A percentile compares a stretch with the other conserved stretches of the same genome.
phyloP scores from a whole-genome alignment of 257 asterid species.

The Lantana camara region DNA sequence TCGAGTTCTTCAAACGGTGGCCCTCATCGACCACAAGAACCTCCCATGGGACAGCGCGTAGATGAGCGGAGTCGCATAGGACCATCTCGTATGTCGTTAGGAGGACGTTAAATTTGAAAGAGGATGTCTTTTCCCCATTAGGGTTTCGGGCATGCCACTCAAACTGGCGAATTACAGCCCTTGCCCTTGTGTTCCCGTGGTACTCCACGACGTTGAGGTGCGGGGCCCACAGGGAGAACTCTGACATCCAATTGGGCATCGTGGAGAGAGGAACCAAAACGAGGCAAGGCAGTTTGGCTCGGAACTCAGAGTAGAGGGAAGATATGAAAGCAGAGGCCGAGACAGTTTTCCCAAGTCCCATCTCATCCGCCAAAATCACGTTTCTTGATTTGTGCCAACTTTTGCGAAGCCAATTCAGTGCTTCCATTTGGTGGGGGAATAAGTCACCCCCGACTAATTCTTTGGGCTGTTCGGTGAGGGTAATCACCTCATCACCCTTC shows the following conservation, averaged over 20 bases:
- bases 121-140: conserved; percentile 52
- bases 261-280: conserved; percentile 98
- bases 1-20: conserved; percentile 87
- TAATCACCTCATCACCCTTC: conserved; percentile 55
- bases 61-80: conserved; percentile 76
- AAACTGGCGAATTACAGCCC: conserved; percentile 82
- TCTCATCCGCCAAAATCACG: conserved; percentile 98
- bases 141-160: conserved; percentile 85
- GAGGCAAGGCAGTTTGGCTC: conserved; percentile 78
- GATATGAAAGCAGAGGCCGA: conserved; percentile 96
- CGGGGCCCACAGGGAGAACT: conserved; percentile 93
- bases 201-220: conserved; percentile 91
- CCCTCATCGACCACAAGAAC: conserved; percentile 99
- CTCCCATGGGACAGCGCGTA: conserved; percentile 98
- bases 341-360: conserved; percentile 98
- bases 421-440: conserved; percentile 98
- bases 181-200: conserved; percentile 86
- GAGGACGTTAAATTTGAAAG: conserved; percentile 86
- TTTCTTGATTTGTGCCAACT: conserved; percentile 92
- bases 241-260: conserved; percentile 99
- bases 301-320: conserved; percentile 79
- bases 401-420: conserved; percentile 95
- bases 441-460: conserved; percentile 83
- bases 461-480: conserved; percentile 89
- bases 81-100: conserved; percentile 97